Evolutionary conservation across 2,329 filamentous ascomycete genomes (phyloP).

Genomic region (Sclerotinia subarctica): DNA sequence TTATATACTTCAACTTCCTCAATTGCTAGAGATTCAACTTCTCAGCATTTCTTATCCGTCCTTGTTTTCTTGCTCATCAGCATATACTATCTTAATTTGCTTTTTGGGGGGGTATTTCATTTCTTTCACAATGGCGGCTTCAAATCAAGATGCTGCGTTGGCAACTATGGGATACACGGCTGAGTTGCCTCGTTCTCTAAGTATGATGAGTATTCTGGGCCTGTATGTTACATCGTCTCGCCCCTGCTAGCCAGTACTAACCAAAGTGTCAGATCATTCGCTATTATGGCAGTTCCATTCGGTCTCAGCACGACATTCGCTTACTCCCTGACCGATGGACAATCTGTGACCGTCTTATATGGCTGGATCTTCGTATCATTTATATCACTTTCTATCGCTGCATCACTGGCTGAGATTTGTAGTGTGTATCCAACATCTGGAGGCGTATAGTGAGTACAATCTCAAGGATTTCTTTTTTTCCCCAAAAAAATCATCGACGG

Average conservation of each 20-base stretch:
- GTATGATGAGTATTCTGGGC: conserved; percentile 67
- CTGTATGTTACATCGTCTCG: conserved; percentile 31
- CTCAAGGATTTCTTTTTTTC: not conserved
- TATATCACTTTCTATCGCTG: conserved; percentile 61
- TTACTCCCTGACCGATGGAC: conserved; percentile 65
- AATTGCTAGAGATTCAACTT: conserved; percentile 14
- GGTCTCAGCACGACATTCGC: conserved; percentile 62
- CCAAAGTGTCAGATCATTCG: conserved; percentile 52
- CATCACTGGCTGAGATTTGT: conserved; percentile 66
- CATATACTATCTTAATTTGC: not conserved
- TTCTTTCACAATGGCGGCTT: not conserved
- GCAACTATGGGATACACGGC: conserved; percentile 59
- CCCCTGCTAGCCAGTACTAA: conserved; percentile 24
- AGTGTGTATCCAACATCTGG: conserved; percentile 66
- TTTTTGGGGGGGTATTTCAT: not conserved
- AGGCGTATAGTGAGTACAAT: conserved; percentile 52
- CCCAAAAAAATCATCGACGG: not conserved
- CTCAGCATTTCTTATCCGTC: not conserved
- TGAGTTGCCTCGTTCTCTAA: conserved; percentile 63
- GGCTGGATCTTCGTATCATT: conserved; percentile 66
- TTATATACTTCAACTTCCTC: not conserved
- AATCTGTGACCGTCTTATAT: conserved; percentile 66
- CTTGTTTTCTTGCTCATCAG: not conserved
- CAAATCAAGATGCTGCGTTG: conserved; percentile 19
- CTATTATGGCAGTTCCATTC: conserved; percentile 62